Evolutionary conservation across 1,284 basidiomycete genomes (phyloP).

Genomic region (Peniophora sp.): DNA sequence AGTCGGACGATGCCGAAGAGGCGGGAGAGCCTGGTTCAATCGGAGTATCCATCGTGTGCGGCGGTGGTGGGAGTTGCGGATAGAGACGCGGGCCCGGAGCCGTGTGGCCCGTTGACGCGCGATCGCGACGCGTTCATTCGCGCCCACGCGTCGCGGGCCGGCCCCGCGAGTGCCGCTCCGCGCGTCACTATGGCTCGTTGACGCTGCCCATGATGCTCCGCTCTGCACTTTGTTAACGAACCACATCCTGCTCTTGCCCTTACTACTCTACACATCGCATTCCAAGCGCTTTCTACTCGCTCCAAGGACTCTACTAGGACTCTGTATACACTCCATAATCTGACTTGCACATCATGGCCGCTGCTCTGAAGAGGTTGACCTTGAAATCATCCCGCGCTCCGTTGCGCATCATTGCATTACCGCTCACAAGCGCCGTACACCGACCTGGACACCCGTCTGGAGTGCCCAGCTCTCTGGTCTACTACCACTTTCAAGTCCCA

Average conservation of each 20-base stretch:
- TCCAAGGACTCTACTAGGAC: too few species aligned
- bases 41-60: conserved; percentile 20
- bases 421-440: conserved; percentile 24
- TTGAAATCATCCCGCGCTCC: conserved; percentile 19
- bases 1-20: conserved; percentile 17
- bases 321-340: too few species aligned
- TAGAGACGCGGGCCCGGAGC: too few species aligned
- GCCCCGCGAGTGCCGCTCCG: neutral
- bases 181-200: neutral
- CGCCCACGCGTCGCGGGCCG: neutral
- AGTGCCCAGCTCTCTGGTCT: conserved; percentile 25
- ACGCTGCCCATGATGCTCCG: neutral
- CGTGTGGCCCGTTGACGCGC: neutral
- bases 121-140: neutral
- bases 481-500: conserved; percentile 38
- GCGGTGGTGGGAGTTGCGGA: neutral
- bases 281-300: neutral
- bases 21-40: conserved; percentile 18
- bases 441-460: conserved; percentile 7
- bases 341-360: neutral
- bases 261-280: neutral
- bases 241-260: neutral
- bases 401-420: conserved; percentile 41
- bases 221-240: too few species aligned
- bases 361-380: conserved; percentile 16